A percentile compares a stretch with the other conserved stretches of the same genome.
Conservation (phyloP, 257 asterid species). For the Asclepias syriaca region DNA sequence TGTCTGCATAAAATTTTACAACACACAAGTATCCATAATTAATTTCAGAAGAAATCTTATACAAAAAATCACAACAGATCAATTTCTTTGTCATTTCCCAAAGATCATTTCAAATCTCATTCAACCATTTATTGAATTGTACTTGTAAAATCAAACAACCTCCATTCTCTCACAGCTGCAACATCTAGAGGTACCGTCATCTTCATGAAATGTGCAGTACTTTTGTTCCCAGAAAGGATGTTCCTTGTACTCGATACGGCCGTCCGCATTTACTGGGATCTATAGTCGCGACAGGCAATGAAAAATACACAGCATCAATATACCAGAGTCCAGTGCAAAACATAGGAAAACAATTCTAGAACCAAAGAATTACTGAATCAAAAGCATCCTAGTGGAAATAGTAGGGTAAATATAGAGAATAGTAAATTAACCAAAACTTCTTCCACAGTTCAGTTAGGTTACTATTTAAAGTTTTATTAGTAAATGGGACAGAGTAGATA, state of each 20-base stretch:
- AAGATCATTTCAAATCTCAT: too few species aligned
- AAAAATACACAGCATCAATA: constrained; percentile 2
- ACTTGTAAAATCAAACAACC: constrained; percentile 32
- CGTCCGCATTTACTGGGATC: constrained; percentile 84
- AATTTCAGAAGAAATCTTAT: neutral
- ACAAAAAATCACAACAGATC: neutral
- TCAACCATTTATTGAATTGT: neutral
- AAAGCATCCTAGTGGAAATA: too few species aligned
- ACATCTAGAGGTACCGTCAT: constrained; percentile 95
- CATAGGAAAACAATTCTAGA: neutral
- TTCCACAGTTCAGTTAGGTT: too few species aligned
- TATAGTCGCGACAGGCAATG: constrained; percentile 13
- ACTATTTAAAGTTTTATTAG: too few species aligned
- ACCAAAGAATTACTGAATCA: neutral
- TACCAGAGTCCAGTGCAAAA: constrained; percentile 10
- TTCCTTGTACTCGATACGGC: constrained; percentile 88
- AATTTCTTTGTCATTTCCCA: neutral
- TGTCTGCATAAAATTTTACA: constrained; percentile 43
- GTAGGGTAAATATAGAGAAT: too few species aligned
- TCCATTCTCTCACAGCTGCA: constrained; percentile 98
- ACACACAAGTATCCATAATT: neutral
- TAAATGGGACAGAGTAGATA: too few species aligned
- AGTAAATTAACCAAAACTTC: neutral
- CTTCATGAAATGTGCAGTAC: constrained; percentile 89
- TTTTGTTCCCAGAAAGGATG: constrained; percentile 98